Conservation (phyloP, 2,329 filamentous ascomycete species). For the Graphilbum fragrans region DNA sequence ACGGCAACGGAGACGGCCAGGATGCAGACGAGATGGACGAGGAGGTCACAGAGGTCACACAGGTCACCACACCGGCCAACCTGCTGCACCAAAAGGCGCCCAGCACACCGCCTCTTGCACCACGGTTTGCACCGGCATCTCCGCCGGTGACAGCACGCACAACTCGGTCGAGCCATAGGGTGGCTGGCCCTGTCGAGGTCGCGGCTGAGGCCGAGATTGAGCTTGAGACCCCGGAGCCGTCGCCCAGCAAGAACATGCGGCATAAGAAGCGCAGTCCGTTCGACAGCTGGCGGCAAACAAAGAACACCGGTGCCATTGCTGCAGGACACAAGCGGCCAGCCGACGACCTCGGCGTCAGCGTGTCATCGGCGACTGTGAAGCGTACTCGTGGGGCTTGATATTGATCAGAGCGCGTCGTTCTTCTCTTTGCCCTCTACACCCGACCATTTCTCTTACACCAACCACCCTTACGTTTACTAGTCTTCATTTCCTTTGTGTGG, state of each 20-base stretch:
- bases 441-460: not conserved
- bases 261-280: slow-evolving; percentile 41
- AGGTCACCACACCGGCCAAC: slow-evolving; percentile 28
- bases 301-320: slow-evolving; percentile 26
- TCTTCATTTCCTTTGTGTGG: not conserved
- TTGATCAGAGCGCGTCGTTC: not conserved
- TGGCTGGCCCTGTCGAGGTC: not conserved
- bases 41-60: slow-evolving; percentile 18
- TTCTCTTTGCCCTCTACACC: not conserved
- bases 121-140: slow-evolving; percentile 41
- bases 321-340: slow-evolving; percentile 31
- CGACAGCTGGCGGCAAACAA: slow-evolving; percentile 56
- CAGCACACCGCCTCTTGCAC: slow-evolving; percentile 38
- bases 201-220: not conserved
- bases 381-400: slow-evolving; percentile 16
- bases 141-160: slow-evolving; percentile 50
- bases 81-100: slow-evolving; percentile 21
- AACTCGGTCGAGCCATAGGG: slow-evolving; percentile 43
- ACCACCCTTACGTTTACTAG: not conserved
- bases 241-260: slow-evolving; percentile 26
- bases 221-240: slow-evolving; percentile 23
- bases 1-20: slow-evolving; percentile 19
- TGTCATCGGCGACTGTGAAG: slow-evolving; percentile 22
- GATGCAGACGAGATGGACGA: slow-evolving; percentile 38
- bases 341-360: slow-evolving; percentile 18